Conservation (phyloP, 1,139 yeast species). For the Pichia sp. region DNA sequence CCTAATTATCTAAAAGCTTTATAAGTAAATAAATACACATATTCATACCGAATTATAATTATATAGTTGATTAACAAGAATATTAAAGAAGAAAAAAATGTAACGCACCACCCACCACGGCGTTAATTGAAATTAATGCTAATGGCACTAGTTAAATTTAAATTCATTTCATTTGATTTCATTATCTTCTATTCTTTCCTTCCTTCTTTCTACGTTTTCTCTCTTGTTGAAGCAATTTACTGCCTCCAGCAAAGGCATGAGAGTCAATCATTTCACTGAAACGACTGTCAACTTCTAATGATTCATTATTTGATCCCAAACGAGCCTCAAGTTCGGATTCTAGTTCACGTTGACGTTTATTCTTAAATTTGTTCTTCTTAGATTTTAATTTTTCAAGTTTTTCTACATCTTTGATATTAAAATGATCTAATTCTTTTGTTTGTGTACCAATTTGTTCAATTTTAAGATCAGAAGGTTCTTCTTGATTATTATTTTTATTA, state of each 20-base stretch:
- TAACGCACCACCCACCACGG: too few species aligned
- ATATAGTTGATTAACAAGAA: too few species aligned
- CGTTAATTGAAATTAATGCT: neutral
- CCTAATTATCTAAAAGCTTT: too few species aligned
- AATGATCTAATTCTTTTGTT: slow-evolving; percentile 51
- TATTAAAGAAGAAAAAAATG: too few species aligned
- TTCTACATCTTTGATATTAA: slow-evolving; percentile 72
- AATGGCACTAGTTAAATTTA: neutral
- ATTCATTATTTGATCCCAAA: slow-evolving; percentile 19
- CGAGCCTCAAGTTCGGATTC: slow-evolving; percentile 16
- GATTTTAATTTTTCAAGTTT: slow-evolving; percentile 63
- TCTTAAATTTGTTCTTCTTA: slow-evolving; percentile 44
- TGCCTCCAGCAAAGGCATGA: slow-evolving; percentile 51
- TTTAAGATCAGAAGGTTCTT: slow-evolving; percentile 15
- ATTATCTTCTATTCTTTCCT: slow-evolving; percentile 10
- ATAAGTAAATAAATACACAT: too few species aligned
- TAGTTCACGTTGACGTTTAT: slow-evolving; percentile 47
- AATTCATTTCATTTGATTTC: neutral
- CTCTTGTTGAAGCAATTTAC: slow-evolving; percentile 55
- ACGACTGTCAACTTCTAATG: slow-evolving; percentile 76
- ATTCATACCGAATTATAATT: too few species aligned
- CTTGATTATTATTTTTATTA: slow-evolving; percentile 14
- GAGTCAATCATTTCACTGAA: slow-evolving; percentile 82
- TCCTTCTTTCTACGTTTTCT: slow-evolving; percentile 43
- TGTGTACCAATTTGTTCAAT: slow-evolving; percentile 38